Percentiles rank a stretch among this genome's conserved stretches.
Conservation (phyloP, 768 basidiomycete species). For the Rhizopogon rudus region DNA sequence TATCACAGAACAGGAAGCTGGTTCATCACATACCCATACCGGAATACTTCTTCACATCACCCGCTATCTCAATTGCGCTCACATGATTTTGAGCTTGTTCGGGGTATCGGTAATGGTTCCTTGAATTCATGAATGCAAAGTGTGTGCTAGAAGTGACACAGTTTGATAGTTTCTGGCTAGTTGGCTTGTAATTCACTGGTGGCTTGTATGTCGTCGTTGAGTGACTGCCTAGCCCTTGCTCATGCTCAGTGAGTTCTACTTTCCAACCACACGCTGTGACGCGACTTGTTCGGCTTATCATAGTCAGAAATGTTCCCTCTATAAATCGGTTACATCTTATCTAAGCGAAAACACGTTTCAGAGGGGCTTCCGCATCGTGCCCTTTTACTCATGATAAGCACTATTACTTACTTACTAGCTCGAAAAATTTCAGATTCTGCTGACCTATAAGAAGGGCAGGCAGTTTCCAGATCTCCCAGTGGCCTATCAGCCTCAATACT, state of each 20-base stretch:
- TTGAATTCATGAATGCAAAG: conserved; percentile 12
- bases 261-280: not conserved
- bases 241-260: not conserved
- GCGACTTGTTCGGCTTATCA: not conserved
- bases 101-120: conserved; percentile 21
- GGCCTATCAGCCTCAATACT: conserved; percentile 15
- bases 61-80: conserved; percentile 28
- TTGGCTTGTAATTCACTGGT: not conserved
- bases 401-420: not conserved
- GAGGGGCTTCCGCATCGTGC: not conserved
- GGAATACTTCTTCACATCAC: conserved; percentile 30
- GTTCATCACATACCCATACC: conserved; percentile 14
- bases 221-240: not conserved
- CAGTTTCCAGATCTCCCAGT: conserved; percentile 12
- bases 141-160: not conserved
- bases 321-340: conserved; percentile 8
- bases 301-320: not conserved
- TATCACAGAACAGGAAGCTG: not conserved
- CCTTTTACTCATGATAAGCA: conserved; percentile 4
- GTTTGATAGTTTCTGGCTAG: not conserved
- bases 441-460: conserved; percentile 21
- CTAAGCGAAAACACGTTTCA: conserved; percentile 4
- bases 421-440: conserved; percentile 3
- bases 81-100: conserved; percentile 29
- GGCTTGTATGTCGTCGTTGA: not conserved